Evolutionary conservation across 176 grass and related monocot species (phyloP), one percentile per base, ranked within the genome.

Genomic region (Avena atlantica): DNA sequence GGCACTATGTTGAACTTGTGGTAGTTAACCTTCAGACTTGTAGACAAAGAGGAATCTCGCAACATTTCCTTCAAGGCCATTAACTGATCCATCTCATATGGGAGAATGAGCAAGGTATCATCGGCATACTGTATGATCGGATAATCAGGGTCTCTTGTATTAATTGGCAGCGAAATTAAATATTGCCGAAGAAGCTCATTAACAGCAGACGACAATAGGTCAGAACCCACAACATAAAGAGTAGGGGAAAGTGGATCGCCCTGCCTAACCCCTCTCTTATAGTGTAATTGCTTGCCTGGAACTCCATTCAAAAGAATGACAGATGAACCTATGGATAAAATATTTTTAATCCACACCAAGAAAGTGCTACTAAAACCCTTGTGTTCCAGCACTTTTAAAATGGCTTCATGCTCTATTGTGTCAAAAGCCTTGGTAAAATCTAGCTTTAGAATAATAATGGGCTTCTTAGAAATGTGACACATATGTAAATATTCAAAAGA

Each of bases 11-110:
- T n/a, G 2, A n/a, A 62, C 20, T 62, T 62, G 2, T 24, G 2
- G 2, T 7, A 62, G 2, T 62, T 62, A 3, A 62, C 8, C 9
- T 10, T 62, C 1, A 62, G 20, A 0, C 59, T 16, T 23, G 59
- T 62, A 1, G 59, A 20, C 0, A 2, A 4, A 7, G 15, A 0
- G 8, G 8, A n/a, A 5, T 17, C 5, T 0, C 8, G 17, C 4
- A 62, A 8, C 5, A 62, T 4, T 1, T 20, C 20, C 59, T 62
- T 23, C 4, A 62, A 6, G 0, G 5, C n/a, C 1, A 6, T 2
- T 0, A 62, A 1, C 1, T 62, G 59, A n/a, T 23, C n/a, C 1
- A 23, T 1, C 1, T 19, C 7, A 23, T 19, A 20, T 9, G 15
- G 16, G 4, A 62, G 2, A 2, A 62, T 2, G 6, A 23, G 5